Evolutionary conservation across 352 stramenopile genomes (phyloP), one percentile per base, ranked within the genome.

Genomic region (Globisporangium orthogonon): DNA sequence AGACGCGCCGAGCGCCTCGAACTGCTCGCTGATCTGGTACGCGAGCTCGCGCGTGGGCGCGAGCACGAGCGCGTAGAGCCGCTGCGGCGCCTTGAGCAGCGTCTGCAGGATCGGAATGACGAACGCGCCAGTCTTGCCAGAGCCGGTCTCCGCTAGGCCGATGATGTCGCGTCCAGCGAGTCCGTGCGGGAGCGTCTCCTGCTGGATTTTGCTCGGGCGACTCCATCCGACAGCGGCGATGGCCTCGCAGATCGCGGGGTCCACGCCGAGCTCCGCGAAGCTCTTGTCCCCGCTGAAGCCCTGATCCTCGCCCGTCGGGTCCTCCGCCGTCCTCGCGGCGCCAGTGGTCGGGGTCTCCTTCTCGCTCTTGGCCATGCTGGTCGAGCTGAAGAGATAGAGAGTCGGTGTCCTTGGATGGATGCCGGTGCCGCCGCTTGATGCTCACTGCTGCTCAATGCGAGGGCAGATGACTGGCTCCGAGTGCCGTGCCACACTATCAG

Each of bases 161-260:
- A 99, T 99, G 60, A 99, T 88, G 70, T 99, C 97, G 48, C 94
- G 78, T 41, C 96, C 96, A 17, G 84, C 73, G 11, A 99, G 70
- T 0, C 92, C 96, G 15, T 90, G 72, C 53, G 95, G 94, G 60
- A 99, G 95, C 15, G 94, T 80, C 55, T 97, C 65, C 58, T 86
- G 74, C 82, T 99, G 97, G 70, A 99, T 99, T 45, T 91, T 87
- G 52, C 95, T 98, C 31, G 97, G 94, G 56, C 75, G 78, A 13
- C 71, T 80, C 96, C 96, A 99, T 43, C 94, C 93, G 0, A 99
- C 73, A 15, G 77, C 85, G n/a, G 70, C 60, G 55, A 97, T 97
- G 18, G 96, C 89, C 61, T 97, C 78, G 66, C 89, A 95, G 35
- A 99, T 84, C 28, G 91, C 69, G 17, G 84, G 63, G 62, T 96